phyloP scores from a whole-genome alignment of 371 early-diverging fungal genomes.

The Mucor ambiguus region DNA sequence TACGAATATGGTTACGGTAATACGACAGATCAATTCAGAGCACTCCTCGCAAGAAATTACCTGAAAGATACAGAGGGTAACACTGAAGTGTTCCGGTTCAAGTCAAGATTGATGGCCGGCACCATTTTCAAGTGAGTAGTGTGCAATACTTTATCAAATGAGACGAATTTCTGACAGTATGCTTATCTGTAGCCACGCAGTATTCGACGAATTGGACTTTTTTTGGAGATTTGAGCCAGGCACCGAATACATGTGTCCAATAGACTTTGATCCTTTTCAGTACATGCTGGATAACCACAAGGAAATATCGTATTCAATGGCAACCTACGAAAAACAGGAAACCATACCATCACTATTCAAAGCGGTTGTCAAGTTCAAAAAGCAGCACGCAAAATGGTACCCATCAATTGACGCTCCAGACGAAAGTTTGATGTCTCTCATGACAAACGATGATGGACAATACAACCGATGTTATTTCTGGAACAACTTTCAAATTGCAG shows the following conservation, averaged over 20 bases:
- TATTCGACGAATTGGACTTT: conserved; percentile 49
- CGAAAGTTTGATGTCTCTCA: conserved; percentile 23
- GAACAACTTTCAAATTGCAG: conserved; percentile 72
- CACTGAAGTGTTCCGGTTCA: conserved; percentile 16
- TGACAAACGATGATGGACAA: conserved; percentile 33
- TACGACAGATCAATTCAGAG: conserved; percentile 17
- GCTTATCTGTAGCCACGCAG: not conserved
- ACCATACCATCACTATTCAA: conserved; percentile 79
- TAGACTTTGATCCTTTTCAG: conserved; percentile 84
- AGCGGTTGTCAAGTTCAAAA: conserved; percentile 53
- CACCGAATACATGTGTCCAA: conserved; percentile 77
- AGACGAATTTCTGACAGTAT: not conserved
- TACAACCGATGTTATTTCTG: conserved; percentile 85
- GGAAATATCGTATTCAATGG: conserved; percentile 72
- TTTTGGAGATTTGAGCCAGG: conserved; percentile 93
- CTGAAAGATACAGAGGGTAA: conserved; percentile 10
- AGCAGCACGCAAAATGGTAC: conserved; percentile 40
- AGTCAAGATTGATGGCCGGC: conserved; percentile 25
- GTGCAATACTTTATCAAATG: not conserved
- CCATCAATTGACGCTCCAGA: conserved; percentile 17
- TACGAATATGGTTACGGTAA: conserved; percentile 19
- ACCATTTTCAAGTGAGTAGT: conserved; percentile 19
- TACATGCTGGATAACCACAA: conserved; percentile 72
- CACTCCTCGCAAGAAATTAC: conserved; percentile 12
- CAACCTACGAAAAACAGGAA: conserved; percentile 63